phyloP scores from a whole-genome alignment of 2,329 filamentous ascomycete genomes.

The Escovopsis weberi region DNA sequence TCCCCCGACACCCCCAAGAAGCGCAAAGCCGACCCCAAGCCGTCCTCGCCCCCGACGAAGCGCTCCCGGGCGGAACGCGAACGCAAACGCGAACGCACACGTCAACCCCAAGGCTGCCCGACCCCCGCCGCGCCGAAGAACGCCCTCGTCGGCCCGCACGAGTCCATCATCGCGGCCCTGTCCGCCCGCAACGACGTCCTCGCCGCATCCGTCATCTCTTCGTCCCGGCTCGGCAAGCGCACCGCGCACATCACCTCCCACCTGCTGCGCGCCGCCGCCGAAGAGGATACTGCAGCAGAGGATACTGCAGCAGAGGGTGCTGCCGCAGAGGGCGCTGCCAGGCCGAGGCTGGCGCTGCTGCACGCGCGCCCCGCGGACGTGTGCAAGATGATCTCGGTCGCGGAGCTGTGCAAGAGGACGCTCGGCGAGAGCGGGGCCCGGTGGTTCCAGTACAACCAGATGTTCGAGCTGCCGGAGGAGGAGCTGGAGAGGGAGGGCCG shows the following conservation, averaged over 20 bases:
- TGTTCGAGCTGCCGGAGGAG: conserved; percentile 32
- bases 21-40: conserved; percentile 6
- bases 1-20: too few relatives aligned
- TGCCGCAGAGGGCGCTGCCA: not conserved
- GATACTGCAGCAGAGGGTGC: not conserved
- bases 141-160: conserved; percentile 23
- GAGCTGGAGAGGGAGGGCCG: conserved; percentile 7
- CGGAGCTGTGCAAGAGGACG: conserved; percentile 48
- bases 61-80: conserved; percentile 2
- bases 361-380: conserved; percentile 36
- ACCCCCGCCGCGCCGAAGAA: conserved; percentile 4
- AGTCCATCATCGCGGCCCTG: conserved; percentile 29
- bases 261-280: conserved; percentile 18
- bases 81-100: not conserved
- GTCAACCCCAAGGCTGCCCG: not conserved
- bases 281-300: too few relatives aligned
- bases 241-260: conserved; percentile 31
- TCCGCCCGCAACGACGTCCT: conserved; percentile 33
- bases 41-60: not conserved
- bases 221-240: conserved; percentile 43
- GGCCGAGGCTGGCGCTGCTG: conserved; percentile 28
- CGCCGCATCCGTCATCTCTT: conserved; percentile 41
- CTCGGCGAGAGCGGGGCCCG: conserved; percentile 30
- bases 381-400: conserved; percentile 53
- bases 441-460: conserved; percentile 44